Base-by-base conservation (phyloP, 164 flowering plant genomes). In the Umbellularia californica region DNA sequence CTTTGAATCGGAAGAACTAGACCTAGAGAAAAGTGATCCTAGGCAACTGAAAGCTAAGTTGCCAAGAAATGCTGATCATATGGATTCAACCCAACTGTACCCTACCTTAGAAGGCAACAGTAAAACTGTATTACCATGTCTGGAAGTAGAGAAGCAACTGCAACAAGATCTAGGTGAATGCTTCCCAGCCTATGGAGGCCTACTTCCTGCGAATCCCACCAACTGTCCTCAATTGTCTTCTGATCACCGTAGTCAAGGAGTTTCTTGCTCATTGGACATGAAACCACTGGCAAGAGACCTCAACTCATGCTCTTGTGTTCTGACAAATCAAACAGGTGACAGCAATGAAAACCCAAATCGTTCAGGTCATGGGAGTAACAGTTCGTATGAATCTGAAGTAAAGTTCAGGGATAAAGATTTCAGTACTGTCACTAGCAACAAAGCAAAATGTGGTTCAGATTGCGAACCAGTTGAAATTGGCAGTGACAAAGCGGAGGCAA, bases 331-430 rank as follows among this genome's bases (percentile, higher is more conserved):
- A 74, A 74, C 66, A 35, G 71, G 60, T 66, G 72, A 22, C 24
- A 71, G 50, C 24, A 51, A 51, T 25, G 74, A 65, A 20, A 60
- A 69, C 50, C 65, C 55, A 35, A 78, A 78, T 65, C 41, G 64
- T 70, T 69, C 74, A 3, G 65, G 65, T 70, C 51, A 70, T 33
- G 71, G 68, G 65, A 65, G 77, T 71, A 70, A 55, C 67, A 74
- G 74, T 28, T 35, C 67, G 12, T 74, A 73, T 41, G 67, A 51
- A 22, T 70, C 50, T 25, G 23, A 3, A 20, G 65, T 63, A 13
- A 35, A 24, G 20, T 65, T 62, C 50, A 52, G 69, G 60, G 72
- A 77, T 24, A 15, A 23, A n/a, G n/a, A 63, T 23, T 58, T 33
- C 50, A 17, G 25, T 19, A 65, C 10, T 30, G 28, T 47, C 11